phyloP scores from a whole-genome alignment of 2,329 filamentous ascomycete genomes.

The Verticillium nubilum region DNA sequence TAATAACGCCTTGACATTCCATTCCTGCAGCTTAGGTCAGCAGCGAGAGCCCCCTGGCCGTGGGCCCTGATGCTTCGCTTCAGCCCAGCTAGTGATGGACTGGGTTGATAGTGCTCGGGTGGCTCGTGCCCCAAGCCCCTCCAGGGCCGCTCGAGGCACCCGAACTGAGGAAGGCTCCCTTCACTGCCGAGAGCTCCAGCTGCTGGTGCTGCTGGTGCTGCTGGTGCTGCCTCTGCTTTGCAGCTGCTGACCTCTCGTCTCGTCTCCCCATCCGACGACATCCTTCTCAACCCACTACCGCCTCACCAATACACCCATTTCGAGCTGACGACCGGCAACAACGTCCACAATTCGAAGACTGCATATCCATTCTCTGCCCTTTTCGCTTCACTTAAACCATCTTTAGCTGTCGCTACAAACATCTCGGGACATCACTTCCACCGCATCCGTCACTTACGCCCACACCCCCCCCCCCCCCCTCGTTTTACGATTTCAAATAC shows the following conservation, averaged over 20 bases:
- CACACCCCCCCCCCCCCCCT: too few relatives aligned
- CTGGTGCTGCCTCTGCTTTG: too few relatives aligned
- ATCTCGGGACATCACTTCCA: not conserved
- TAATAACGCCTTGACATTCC: not conserved
- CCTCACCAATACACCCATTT: not conserved
- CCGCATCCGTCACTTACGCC: not conserved
- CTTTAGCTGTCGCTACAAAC: not conserved
- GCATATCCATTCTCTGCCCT: not conserved
- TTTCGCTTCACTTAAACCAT: not conserved
- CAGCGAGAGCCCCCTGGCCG: too few relatives aligned
- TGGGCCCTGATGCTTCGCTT: not conserved
- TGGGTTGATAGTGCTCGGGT: not conserved
- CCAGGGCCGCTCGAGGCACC: not conserved
- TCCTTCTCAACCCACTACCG: not conserved
- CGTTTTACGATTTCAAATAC: not conserved
- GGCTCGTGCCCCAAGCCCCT: not conserved
- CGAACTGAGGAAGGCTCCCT: not conserved
- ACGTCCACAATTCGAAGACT: not conserved
- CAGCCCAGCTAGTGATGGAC: not conserved
- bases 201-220: not conserved
- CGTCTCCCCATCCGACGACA: not conserved
- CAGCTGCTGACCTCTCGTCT: not conserved
- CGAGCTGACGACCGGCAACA: not conserved
- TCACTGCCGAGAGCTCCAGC: not conserved
- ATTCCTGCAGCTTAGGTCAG: not conserved